Conservation (phyloP, 495 filamentous ascomycete genomes). For the Penicillium samsonianum region DNA sequence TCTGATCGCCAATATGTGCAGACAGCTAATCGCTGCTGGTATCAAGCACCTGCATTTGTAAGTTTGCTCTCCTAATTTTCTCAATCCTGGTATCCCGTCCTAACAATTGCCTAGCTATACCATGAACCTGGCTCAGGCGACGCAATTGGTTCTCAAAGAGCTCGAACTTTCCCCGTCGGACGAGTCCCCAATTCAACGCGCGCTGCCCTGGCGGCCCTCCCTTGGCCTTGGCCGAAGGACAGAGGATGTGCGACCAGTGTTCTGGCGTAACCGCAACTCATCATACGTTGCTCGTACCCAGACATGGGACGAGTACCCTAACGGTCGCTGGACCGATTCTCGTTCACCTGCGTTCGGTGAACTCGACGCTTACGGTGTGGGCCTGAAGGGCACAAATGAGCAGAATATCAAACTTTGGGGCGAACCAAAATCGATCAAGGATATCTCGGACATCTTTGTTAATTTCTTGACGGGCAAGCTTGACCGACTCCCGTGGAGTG, state of each 20-base stretch:
- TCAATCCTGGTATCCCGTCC: neutral
- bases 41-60: conserved; percentile 91
- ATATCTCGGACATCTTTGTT: conserved; percentile 80
- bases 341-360: conserved; percentile 96
- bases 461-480: conserved; percentile 78
- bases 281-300: conserved; percentile 94
- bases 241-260: conserved; percentile 97
- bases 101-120: conserved; percentile 66
- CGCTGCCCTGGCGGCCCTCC: conserved; percentile 93
- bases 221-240: conserved; percentile 82
- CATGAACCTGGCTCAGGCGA: conserved; percentile 97
- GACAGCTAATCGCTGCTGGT: conserved; percentile 74
- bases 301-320: conserved; percentile 99
- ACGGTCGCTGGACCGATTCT: conserved; percentile 98
- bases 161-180: conserved; percentile 75
- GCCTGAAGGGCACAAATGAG: conserved; percentile 95
- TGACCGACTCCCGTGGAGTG: conserved; percentile 90
- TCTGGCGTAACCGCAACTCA: conserved; percentile 96
- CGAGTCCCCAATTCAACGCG: conserved; percentile 72
- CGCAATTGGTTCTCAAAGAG: conserved; percentile 90
- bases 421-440: conserved; percentile 72
- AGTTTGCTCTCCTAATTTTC: conserved; percentile 23
- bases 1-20: conserved; percentile 90
- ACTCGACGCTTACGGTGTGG: conserved; percentile 92
- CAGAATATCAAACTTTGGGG: conserved; percentile 96